Evolutionary conservation across 352 stramenopile species (phyloP).

Genomic region (Phytophthora ohioensis): DNA sequence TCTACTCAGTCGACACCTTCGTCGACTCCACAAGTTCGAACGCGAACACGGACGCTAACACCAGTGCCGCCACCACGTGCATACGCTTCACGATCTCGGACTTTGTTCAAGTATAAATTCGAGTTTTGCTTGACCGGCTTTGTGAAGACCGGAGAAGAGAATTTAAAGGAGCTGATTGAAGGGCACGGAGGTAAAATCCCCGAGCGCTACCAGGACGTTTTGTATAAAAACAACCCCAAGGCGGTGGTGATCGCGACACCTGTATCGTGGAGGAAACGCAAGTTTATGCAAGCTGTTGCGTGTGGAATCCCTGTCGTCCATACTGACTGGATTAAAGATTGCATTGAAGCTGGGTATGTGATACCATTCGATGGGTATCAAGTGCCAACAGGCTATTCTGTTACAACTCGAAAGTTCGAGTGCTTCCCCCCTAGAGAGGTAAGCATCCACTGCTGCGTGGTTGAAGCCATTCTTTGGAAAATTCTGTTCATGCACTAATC

Average conservation of each 20-base stretch:
- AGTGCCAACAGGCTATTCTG: conserved; percentile 73
- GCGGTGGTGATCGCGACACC: conserved; percentile 79
- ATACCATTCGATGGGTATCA: conserved; percentile 77
- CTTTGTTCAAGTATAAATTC: conserved; percentile 78
- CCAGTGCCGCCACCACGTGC: conserved; percentile 56
- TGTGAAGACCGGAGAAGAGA: conserved; percentile 54
- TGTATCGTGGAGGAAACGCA: conserved; percentile 79
- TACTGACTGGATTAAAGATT: conserved; percentile 81
- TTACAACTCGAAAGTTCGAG: conserved; percentile 72
- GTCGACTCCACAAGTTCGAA: conserved; percentile 60
- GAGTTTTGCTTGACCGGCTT: conserved; percentile 85
- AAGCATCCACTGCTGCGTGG: background rate
- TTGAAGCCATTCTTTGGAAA: background rate
- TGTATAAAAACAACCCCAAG: conserved; percentile 59
- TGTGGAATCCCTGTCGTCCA: conserved; percentile 86
- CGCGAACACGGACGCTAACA: conserved; percentile 55
- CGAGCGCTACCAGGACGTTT: conserved; percentile 55
- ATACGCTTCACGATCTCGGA: conserved; percentile 60
- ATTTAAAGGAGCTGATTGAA: conserved; percentile 68
- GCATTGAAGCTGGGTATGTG: conserved; percentile 54
- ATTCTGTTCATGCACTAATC: conserved; percentile 4
- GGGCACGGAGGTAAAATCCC: conserved; percentile 69
- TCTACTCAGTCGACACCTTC: conserved; percentile 41
- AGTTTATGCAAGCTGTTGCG: conserved; percentile 85
- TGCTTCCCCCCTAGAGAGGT: conserved; percentile 52